Conservation (phyloP, 2,329 filamentous ascomycete genomes). For the Ceratocystis lukuohia region DNA sequence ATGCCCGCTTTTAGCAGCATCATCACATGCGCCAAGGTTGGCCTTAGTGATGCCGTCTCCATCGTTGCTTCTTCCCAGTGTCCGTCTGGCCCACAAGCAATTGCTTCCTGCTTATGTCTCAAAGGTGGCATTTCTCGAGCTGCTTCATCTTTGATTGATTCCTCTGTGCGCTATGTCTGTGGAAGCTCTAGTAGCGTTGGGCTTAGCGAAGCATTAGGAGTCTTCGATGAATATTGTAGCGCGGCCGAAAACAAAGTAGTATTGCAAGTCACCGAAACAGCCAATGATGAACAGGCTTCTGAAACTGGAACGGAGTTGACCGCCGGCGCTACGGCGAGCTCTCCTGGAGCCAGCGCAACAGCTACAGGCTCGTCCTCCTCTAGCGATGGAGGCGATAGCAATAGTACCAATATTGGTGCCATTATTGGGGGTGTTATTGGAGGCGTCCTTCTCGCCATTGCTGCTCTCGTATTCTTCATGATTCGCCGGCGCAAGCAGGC, state of each 20-base stretch:
- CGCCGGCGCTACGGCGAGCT: constrained; percentile 17
- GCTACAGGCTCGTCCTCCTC: constrained; percentile 6
- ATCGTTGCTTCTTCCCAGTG: constrained; percentile 7
- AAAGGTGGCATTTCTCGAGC: constrained; percentile 35
- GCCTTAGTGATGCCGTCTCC: constrained; percentile 23
- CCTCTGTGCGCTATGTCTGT: constrained; percentile 34
- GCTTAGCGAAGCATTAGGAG: constrained; percentile 33
- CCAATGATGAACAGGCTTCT: constrained; percentile 15
- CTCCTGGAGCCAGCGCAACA: constrained; percentile 8
- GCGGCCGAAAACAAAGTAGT: constrained; percentile 34
- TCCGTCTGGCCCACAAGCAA: constrained; percentile 31
- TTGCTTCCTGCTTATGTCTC: constrained; percentile 41
- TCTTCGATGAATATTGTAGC: constrained; percentile 38
- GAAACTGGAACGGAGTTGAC: background rate
- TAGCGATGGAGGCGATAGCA: constrained; percentile 11
- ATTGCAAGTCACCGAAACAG: constrained; percentile 30
- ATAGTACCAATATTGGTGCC: constrained; percentile 24
- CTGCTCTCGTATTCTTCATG: constrained; percentile 25
- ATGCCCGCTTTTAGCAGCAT: constrained; percentile 35
- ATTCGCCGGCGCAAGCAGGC: constrained; percentile 6
- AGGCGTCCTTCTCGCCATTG: constrained; percentile 24
- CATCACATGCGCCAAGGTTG: constrained; percentile 33
- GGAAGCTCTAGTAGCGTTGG: constrained; percentile 32
- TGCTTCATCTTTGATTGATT: constrained; percentile 33
- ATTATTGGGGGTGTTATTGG: constrained; percentile 28